These are phyloP conservation scores for Santalum album DNA, from an alignment of 164 flowering plant species.

Conservation along the genomic window DNA sequence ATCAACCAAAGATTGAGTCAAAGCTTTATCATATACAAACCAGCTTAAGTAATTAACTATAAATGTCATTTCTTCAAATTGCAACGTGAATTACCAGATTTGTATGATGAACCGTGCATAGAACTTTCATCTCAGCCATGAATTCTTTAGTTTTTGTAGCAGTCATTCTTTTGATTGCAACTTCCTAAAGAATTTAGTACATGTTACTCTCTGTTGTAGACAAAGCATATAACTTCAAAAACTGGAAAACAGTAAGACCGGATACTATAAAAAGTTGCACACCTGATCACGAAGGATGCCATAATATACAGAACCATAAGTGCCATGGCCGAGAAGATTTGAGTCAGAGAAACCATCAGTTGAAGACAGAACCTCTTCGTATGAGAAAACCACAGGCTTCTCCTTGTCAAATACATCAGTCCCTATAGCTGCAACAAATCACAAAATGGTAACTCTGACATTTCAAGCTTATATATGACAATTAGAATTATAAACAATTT, in stretches of 20 bases:
- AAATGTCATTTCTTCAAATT: neutral
- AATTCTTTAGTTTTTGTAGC: conserved; percentile 84
- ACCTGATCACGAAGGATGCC: conserved; percentile 79
- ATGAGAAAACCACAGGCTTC: conserved; percentile 79
- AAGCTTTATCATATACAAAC: conserved; percentile 10
- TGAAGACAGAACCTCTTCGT: conserved; percentile 56
- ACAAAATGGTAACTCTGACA: neutral
- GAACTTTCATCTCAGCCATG: conserved; percentile 78
- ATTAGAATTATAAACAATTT: neutral
- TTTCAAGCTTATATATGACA: neutral
- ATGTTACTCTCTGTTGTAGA: neutral
- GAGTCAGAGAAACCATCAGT: conserved; percentile 86
- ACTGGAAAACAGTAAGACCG: neutral
- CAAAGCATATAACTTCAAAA: neutral
- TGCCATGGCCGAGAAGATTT: conserved; percentile 85
- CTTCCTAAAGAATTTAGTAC: conserved; percentile 48
- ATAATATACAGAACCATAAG: conserved; percentile 87
- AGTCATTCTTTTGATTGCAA: conserved; percentile 88
- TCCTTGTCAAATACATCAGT: conserved; percentile 71
- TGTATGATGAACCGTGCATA: conserved; percentile 87
- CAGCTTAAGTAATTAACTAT: neutral
- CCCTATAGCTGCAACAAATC: conserved; percentile 51
- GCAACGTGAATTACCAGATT: conserved; percentile 64
- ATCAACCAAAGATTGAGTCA: conserved; percentile 28
- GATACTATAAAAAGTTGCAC: neutral